Base-by-base conservation (phyloP, 495 filamentous ascomycete genomes). In the Gamarada debralockiae region DNA sequence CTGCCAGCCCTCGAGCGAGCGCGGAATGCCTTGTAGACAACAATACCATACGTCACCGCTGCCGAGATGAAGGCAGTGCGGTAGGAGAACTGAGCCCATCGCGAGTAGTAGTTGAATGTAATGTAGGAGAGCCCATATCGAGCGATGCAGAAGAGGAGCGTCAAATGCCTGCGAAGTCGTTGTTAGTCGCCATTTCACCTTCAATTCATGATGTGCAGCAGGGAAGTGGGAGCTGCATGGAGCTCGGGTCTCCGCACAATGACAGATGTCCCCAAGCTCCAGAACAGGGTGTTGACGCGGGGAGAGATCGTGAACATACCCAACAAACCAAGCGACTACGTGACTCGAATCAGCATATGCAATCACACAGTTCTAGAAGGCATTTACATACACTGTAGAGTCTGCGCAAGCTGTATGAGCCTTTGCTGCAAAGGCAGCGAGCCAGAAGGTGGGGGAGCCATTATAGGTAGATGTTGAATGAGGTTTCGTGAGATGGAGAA, bases 1-100 rank as follows among this genome's bases (percentile, higher is more conserved):
- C 73, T 77, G 43, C 83, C 84, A 43, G 79, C 72, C 68, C 82
- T 81, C 55, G 85, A 77, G 51, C 89, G 83, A 53, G 93, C 87
- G 51, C 92, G 83, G 72, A 87, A 92, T 46, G 89, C 90, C 80
- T 98, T 98, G 79, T 95, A 97, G n/a, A 97, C 95, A 17, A 98
- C 93, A 54, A 98, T 97, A 57, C 95, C 93, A 70, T 98, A 98
- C 2, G 93, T 97, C 23, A 80, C 81, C 12, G 91, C 89, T 0
- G 93, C 93, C 7, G 89, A 82, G 50, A 96, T 49, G 67, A 97
- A 98, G 36, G 91, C 87, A 29, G 86, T 76, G 58, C 95, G 91
- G 69, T 98, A 98, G 53, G 84, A 83, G 66, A 95, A 81, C 48
- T 77, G 74, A 24, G 92, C 91, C 74, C 81, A 78, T 52, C 77